These are phyloP conservation scores for Phylloporus sp. DNA, from an alignment of 768 basidiomycete species.

Conservation along the genomic window DNA sequence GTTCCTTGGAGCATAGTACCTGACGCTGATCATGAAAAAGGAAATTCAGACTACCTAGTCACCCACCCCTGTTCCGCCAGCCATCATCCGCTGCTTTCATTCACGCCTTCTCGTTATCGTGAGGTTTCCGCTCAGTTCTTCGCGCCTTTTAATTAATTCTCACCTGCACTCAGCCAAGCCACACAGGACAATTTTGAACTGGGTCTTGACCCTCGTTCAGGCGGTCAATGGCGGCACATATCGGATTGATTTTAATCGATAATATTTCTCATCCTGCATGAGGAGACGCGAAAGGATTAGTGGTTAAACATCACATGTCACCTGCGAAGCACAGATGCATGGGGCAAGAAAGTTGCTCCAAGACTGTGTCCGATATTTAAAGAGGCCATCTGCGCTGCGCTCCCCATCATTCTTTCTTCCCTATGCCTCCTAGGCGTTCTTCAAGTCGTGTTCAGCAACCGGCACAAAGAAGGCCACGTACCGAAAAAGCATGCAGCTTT, in stretches of 20 bases:
- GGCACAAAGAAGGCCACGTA: constrained; percentile 13
- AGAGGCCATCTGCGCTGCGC: background rate
- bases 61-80: constrained; percentile 28
- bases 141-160: constrained; percentile 26
- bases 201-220: constrained; percentile 13
- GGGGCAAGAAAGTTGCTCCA: constrained; percentile 5
- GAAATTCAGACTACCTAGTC: constrained; percentile 17
- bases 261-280: constrained; percentile 8
- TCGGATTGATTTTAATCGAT: constrained; percentile 13
- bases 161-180: constrained; percentile 13
- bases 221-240: constrained; percentile 7
- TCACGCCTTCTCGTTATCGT: constrained; percentile 29
- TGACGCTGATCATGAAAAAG: constrained; percentile 28
- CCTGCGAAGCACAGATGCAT: constrained; percentile 6
- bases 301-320: constrained; percentile 5
- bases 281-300: constrained; percentile 5
- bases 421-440: constrained; percentile 12
- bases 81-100: constrained; percentile 22
- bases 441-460: constrained; percentile 5
- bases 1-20: constrained; percentile 5
- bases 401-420: constrained; percentile 11
- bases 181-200: constrained; percentile 8
- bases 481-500: constrained; percentile 11
- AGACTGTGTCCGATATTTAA: constrained; percentile 18
- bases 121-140: constrained; percentile 26